Percentiles rank a stretch among this genome's conserved stretches.
phyloP scores from a whole-genome alignment of 805 yeast genomes.

The Kluyveromyces lactis region DNA sequence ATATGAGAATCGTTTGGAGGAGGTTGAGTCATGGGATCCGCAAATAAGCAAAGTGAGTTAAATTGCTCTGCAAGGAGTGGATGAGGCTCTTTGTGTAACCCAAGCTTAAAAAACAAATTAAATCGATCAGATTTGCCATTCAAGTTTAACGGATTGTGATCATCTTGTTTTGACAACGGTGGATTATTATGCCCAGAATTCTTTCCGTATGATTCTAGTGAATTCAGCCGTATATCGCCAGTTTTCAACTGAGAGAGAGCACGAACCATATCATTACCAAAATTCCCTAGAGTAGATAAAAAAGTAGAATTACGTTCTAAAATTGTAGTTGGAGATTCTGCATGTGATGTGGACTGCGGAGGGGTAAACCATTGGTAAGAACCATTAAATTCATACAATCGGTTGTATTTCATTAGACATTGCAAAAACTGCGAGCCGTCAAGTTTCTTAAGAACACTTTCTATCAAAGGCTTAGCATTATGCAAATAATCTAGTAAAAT shows the following conservation, averaged over 20 bases:
- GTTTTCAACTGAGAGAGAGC: not conserved
- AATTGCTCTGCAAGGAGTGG: constrained; percentile 20
- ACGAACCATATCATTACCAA: not conserved
- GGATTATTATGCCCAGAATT: not conserved
- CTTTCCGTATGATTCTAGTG: not conserved
- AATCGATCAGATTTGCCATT: too few species aligned
- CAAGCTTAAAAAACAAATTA: constrained; percentile 7
- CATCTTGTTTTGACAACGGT: not conserved
- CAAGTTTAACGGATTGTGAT: not conserved
- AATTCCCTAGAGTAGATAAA: not conserved
- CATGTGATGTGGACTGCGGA: too few species aligned
- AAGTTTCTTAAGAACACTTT: constrained; percentile 4
- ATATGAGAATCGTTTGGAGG: constrained; percentile 45
- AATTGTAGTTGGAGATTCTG: not conserved
- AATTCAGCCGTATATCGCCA: not conserved
- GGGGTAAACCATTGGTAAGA: constrained; percentile 4
- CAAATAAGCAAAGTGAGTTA: constrained; percentile 30
- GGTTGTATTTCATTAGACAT: not conserved
- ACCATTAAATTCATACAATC: constrained; percentile 8
- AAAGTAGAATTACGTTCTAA: not conserved
- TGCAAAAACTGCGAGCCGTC: constrained; percentile 1
- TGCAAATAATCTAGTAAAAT: constrained; percentile 13
- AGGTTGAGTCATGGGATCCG: constrained; percentile 67
- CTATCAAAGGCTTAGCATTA: constrained; percentile 10
- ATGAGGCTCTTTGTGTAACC: constrained; percentile 9